Conservation (phyloP, 805 yeast genomes). For the Yueomyces sp. region DNA sequence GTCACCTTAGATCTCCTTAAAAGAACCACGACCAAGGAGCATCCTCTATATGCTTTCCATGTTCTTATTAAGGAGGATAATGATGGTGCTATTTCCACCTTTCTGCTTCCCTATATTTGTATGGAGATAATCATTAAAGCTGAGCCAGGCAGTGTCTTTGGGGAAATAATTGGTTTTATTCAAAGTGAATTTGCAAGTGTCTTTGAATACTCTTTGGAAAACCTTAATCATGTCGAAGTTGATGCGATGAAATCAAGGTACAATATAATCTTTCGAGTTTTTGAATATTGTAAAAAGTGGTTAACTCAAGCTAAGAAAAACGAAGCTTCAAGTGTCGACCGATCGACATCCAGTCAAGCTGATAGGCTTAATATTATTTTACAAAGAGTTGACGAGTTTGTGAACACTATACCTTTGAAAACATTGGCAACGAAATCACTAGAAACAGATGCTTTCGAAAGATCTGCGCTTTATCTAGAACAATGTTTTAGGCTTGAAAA, state of each 20-base stretch:
- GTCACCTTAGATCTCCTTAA: constrained; percentile 55
- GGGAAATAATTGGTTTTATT: constrained; percentile 31
- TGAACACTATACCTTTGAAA: constrained; percentile 48
- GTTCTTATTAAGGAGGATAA: constrained; percentile 56
- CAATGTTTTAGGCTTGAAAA: constrained; percentile 40
- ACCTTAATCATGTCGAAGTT: constrained; percentile 36
- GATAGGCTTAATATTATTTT: constrained; percentile 13
- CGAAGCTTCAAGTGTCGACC: constrained; percentile 13
- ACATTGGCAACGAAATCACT: constrained; percentile 66
- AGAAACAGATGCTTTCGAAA: constrained; percentile 73
- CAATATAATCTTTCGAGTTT: constrained; percentile 59
- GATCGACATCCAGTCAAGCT: constrained; percentile 18
- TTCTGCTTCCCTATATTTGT: constrained; percentile 64
- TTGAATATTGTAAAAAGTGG: constrained; percentile 83
- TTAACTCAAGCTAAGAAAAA: constrained; percentile 28
- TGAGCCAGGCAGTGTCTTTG: constrained; percentile 29
- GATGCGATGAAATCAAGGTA: constrained; percentile 55
- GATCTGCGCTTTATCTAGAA: constrained; percentile 78
- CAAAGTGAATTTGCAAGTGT: constrained; percentile 47
- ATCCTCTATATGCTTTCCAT: constrained; percentile 51
- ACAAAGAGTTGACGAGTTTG: constrained; percentile 31
- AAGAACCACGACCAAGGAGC: constrained; percentile 19
- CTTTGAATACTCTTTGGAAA: constrained; percentile 33
- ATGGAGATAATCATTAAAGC: constrained; percentile 46
- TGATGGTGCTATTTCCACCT: constrained; percentile 55